phyloP scores from a whole-genome alignment of 768 basidiomycete genomes.

The Termitomyces sp. region DNA sequence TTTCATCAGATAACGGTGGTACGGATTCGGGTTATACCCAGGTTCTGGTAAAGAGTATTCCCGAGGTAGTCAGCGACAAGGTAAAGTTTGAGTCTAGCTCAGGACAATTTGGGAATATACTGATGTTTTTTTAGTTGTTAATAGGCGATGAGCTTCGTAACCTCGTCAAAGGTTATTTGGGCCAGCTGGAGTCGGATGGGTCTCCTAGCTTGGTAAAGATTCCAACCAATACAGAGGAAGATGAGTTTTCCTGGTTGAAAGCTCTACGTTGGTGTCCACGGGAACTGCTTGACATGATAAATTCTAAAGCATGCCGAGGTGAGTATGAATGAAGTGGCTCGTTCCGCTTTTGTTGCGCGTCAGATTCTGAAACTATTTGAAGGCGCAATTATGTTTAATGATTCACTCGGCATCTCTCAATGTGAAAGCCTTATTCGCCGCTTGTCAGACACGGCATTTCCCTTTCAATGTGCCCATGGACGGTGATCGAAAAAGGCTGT shows the following conservation, averaged over 20 bases:
- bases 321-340: slow-evolving; percentile 15
- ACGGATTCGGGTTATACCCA: slow-evolving; percentile 51
- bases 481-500: slow-evolving; percentile 36
- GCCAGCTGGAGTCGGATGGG: slow-evolving; percentile 47
- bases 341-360: not conserved
- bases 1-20: slow-evolving; percentile 20
- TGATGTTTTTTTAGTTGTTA: slow-evolving; percentile 40
- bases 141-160: slow-evolving; percentile 67
- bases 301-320: slow-evolving; percentile 97
- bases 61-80: slow-evolving; percentile 70
- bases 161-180: slow-evolving; percentile 68
- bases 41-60: slow-evolving; percentile 55
- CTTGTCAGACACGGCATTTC: slow-evolving; percentile 69
- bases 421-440: slow-evolving; percentile 62
- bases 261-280: slow-evolving; percentile 80
- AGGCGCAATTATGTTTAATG: slow-evolving; percentile 99
- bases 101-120: not conserved
- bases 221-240: slow-evolving; percentile 7
- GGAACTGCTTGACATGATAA: slow-evolving; percentile 75
- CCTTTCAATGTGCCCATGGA: slow-evolving; percentile 97
- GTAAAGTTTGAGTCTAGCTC: slow-evolving; percentile 37
- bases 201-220: slow-evolving; percentile 8
- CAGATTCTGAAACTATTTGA: slow-evolving; percentile 7
- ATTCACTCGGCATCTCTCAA: slow-evolving; percentile 60
- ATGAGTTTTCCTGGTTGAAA: slow-evolving; percentile 53